These are phyloP conservation scores for Sinapis alba DNA, from an alignment of 441 rosid species.

Conservation along the genomic window DNA sequence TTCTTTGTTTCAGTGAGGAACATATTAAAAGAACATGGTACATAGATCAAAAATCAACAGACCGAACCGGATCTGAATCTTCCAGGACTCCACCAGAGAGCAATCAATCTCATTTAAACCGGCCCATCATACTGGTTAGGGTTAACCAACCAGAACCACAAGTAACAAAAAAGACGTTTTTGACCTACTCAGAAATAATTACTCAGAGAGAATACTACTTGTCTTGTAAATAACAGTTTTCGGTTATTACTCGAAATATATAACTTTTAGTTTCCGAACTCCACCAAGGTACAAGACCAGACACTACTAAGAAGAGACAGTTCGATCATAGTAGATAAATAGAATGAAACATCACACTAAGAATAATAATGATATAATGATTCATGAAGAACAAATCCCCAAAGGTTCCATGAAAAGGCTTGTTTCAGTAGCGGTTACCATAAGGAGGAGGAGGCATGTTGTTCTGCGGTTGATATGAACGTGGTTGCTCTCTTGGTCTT, in stretches of 20 bases:
- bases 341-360: neutral
- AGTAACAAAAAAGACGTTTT: neutral
- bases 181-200: neutral
- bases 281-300: neutral
- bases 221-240: neutral
- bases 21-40: neutral
- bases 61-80: neutral
- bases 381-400: neutral
- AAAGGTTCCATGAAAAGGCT: neutral
- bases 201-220: neutral
- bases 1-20: neutral
- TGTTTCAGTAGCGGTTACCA: constrained; percentile 35
- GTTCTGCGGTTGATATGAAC: constrained; percentile 38
- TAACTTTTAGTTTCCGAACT: neutral
- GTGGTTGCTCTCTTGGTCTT: constrained; percentile 53
- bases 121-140: neutral
- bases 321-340: neutral
- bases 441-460: constrained; percentile 49
- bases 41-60: constrained; percentile 6
- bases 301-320: neutral
- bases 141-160: neutral
- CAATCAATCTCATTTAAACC: neutral
- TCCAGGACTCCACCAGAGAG: neutral
- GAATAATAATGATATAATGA: neutral
- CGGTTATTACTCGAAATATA: neutral